These are phyloP conservation scores for Antitrichia curtipendula DNA, from an alignment of 225 moss, liverwort and hornwort genomes.

Conservation along the genomic window DNA sequence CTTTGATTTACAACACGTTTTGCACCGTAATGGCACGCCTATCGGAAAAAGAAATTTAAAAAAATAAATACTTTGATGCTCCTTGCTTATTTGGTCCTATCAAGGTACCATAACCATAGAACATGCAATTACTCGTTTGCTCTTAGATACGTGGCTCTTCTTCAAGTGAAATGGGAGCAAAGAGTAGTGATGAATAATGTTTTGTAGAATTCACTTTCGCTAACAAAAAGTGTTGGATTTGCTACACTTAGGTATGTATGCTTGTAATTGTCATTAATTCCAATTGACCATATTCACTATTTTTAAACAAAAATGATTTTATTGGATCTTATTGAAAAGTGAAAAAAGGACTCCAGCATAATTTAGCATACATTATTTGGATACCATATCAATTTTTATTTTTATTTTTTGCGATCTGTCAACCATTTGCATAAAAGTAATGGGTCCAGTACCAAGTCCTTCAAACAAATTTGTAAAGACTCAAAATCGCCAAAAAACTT, in stretches of 20 bases:
- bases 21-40: rapidly evolving
- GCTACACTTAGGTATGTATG: too few species aligned
- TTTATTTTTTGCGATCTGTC: too few species aligned
- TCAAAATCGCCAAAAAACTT: too few species aligned
- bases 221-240: neutral
- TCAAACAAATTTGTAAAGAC: too few species aligned
- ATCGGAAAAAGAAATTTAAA: neutral
- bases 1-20: neutral
- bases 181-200: neutral
- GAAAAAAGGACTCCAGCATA: neutral
- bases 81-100: neutral
- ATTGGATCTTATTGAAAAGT: neutral
- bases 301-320: neutral
- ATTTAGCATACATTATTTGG: neutral
- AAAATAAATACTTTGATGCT: neutral
- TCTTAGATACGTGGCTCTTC: rapidly evolving
- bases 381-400: too few species aligned
- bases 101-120: rapidly evolving
- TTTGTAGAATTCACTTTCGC: neutral
- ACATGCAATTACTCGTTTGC: neutral
- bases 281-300: neutral
- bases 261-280: neutral
- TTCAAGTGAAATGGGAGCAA: neutral
- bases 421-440: too few species aligned
- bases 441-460: too few species aligned